Percentiles rank a stretch among this genome's conserved stretches.
Evolutionary conservation across 441 rosid species (phyloP).

Genomic region (Brassica hybrid): DNA sequence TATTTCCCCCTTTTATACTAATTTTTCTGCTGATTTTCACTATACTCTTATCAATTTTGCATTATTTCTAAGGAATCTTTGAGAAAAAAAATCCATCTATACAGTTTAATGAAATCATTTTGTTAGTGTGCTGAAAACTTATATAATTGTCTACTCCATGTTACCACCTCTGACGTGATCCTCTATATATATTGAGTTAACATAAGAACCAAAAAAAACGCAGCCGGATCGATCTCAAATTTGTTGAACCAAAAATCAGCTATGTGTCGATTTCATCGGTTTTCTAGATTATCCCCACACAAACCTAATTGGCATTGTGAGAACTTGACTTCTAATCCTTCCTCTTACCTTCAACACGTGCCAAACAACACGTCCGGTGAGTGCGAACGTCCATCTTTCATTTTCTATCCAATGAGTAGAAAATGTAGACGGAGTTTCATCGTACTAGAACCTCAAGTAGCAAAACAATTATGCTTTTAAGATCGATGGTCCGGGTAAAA

Average conservation of each 20-base stretch:
- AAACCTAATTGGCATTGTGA: not conserved
- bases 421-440: not conserved
- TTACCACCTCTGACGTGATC: not conserved
- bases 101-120: not conserved
- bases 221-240: not conserved
- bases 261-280: not conserved
- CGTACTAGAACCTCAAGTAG: slow-evolving; percentile 1
- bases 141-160: not conserved
- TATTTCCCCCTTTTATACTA: not conserved
- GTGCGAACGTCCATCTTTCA: slow-evolving; percentile 4
- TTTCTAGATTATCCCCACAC: slow-evolving; percentile 4
- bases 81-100: not conserved
- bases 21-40: not conserved
- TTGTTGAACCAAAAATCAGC: not conserved
- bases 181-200: not conserved
- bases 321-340: not conserved
- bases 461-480: not conserved
- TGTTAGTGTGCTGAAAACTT: slow-evolving; percentile 1
- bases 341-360: not conserved
- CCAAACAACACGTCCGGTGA: slow-evolving; percentile 3
- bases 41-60: not conserved
- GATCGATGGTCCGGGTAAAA: not conserved
- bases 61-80: not conserved
- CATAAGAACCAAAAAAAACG: not conserved
- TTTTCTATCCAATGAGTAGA: not conserved